Evolutionary conservation across 2,329 filamentous ascomycete genomes (phyloP).

Genomic region (Shiraia bambusicola): DNA sequence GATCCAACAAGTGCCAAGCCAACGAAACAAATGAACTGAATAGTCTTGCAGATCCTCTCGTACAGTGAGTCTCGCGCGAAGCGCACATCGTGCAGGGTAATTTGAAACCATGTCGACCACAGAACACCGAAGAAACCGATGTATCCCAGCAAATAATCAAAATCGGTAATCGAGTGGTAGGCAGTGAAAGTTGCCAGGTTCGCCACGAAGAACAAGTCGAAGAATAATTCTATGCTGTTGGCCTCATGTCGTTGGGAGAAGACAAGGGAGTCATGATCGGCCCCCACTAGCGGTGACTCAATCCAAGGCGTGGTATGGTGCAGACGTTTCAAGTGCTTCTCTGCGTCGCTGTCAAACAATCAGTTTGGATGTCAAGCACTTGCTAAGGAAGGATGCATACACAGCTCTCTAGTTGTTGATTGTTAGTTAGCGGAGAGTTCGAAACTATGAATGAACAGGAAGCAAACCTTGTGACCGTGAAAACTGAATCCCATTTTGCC

Average conservation of each 20-base stretch:
- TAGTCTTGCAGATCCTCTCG: conserved; percentile 41
- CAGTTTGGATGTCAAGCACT: conserved; percentile 7
- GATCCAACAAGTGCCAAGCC: conserved; percentile 41
- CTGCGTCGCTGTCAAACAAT: conserved; percentile 28
- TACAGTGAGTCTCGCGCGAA: conserved; percentile 43
- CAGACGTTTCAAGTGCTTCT: conserved; percentile 39
- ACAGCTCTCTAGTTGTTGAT: conserved; percentile 30
- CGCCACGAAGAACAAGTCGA: conserved; percentile 36
- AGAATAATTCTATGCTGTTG: conserved; percentile 44
- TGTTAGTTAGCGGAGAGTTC: conserved; percentile 6
- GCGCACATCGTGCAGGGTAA: conserved; percentile 45
- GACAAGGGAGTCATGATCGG: conserved; percentile 39
- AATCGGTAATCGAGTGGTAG: conserved; percentile 43
- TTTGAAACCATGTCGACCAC: conserved; percentile 44
- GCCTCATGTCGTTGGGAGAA: conserved; percentile 45
- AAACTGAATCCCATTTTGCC: conserved; percentile 36
- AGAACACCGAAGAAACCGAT: conserved; percentile 44
- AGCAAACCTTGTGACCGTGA: conserved; percentile 28
- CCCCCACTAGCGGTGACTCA: conserved; percentile 39
- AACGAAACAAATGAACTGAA: conserved; percentile 43
- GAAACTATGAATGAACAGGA: neutral
- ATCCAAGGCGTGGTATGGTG: conserved; percentile 40
- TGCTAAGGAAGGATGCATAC: conserved; percentile 17
- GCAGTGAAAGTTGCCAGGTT: conserved; percentile 45
- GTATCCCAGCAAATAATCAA: conserved; percentile 36